Conservation (phyloP, 1,284 basidiomycete species). For the Boletus sp. region DNA sequence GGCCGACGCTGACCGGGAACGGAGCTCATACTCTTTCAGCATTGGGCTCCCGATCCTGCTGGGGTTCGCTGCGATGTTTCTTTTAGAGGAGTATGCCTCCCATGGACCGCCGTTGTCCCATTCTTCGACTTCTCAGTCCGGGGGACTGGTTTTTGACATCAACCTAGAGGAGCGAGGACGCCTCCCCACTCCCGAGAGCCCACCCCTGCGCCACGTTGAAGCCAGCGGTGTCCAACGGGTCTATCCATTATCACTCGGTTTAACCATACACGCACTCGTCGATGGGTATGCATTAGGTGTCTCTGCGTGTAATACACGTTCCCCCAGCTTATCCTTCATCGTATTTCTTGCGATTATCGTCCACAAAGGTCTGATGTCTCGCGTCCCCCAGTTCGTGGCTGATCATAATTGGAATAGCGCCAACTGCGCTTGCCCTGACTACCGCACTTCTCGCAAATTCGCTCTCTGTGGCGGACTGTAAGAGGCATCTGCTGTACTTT, state of each 20-base stretch:
- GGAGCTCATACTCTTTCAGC: conserved; percentile 35
- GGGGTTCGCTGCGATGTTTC: conserved; percentile 84
- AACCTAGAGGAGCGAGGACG: conserved; percentile 33
- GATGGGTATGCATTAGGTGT: conserved; percentile 91
- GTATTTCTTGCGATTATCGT: conserved; percentile 86
- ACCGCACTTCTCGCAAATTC: conserved; percentile 76
- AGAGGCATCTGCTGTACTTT: conserved; percentile 74
- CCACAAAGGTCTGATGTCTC: conserved; percentile 67
- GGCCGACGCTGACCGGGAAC: conserved; percentile 32
- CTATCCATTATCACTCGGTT: conserved; percentile 76
- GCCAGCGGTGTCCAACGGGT: conserved; percentile 33
- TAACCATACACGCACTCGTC: conserved; percentile 82
- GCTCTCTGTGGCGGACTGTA: conserved; percentile 64
- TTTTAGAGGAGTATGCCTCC: conserved; percentile 62
- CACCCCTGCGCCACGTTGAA: conserved; percentile 7
- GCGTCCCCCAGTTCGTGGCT: neutral
- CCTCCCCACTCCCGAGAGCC: conserved; percentile 14
- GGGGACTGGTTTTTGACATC: conserved; percentile 19
- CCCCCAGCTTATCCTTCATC: conserved; percentile 58
- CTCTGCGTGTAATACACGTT: conserved; percentile 49
- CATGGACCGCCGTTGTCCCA: conserved; percentile 37
- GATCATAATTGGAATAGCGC: conserved; percentile 47
- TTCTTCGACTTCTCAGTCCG: conserved; percentile 19
- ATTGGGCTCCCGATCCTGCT: conserved; percentile 73
- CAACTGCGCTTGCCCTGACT: conserved; percentile 80